Base-by-base conservation (phyloP, 805 yeast species). In the Metahyphopichia silvanorum region DNA sequence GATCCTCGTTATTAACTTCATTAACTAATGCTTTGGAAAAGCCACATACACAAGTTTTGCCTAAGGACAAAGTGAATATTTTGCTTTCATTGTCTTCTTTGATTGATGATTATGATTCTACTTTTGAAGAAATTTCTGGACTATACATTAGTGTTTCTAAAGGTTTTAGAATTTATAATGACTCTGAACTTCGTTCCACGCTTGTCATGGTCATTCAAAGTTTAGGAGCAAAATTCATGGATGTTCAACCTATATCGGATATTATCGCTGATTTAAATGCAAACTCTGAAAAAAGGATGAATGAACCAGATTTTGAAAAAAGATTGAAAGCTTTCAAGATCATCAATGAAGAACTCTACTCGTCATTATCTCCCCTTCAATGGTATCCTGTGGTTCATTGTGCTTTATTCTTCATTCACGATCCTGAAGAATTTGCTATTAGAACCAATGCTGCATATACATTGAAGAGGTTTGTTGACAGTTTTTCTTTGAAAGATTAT, bases 371-470 rank as follows among this genome's bases (percentile, higher is more conserved):
- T 0, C 63, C 74, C 1, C 26, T 57, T 3, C 86, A 86, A 46
- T 93, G 98, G 98, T 43, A 75, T 7, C 96, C 96, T 3, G 47
- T 93, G 3, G 35, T 93, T 14, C 74, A 82, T 52, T 76, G 79
- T 33, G 68, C 79, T 36, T 65, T 93, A 24, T 87, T 63, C 49
- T 85, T 76, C 51, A 74, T 93, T 36, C 77, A 78, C 35, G 95
- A 86, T 47, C 79, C 78, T 22, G 80, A 77, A 10, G 98, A 91
- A 55, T 65, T 83, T 30, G 81, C 95, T 0, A 63, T 91, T 37
- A 73, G 97, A 56, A 73, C 85, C 1, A 86, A 85, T 49, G 86
- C 96, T 2, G 59, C 85, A 1, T 79, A 73, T 42, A 60, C 78
- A 1, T 53, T 91, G 36, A 71, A 69, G 35, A 65, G 82, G 30